These are phyloP conservation scores for Clathrospora elynae DNA, from an alignment of 2,329 filamentous ascomycete genomes.

Conservation along the genomic window DNA sequence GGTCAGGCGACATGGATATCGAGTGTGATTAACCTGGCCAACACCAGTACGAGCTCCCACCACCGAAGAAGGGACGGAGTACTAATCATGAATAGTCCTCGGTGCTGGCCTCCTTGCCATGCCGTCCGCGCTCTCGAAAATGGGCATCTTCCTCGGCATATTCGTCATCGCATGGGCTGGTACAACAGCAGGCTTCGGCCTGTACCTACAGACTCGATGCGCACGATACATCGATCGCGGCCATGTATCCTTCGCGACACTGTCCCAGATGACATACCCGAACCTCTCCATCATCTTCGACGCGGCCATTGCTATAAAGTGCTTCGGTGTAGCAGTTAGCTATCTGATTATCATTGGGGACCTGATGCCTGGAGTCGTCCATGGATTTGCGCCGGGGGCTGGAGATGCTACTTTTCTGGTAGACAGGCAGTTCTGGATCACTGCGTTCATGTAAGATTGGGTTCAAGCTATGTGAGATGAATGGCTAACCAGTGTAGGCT, in stretches of 20 bases:
- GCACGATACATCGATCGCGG: constrained; percentile 91
- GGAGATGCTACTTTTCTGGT: constrained; percentile 74
- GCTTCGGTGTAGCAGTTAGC: constrained; percentile 94
- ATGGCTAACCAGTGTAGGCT: constrained; percentile 60
- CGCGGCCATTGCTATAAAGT: constrained; percentile 94
- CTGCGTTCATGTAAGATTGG: constrained; percentile 79
- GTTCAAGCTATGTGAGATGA: no score
- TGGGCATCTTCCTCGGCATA: constrained; percentile 85
- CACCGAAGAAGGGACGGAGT: neutral
- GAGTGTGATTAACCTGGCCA: constrained; percentile 92
- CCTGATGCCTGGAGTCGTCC: constrained; percentile 91
- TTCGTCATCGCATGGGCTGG: constrained; percentile 91
- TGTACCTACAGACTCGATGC: constrained; percentile 93
- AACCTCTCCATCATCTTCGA: constrained; percentile 96
- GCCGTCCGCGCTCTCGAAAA: constrained; percentile 94
- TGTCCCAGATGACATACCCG: constrained; percentile 95
- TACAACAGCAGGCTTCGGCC: constrained; percentile 83
- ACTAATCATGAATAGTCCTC: constrained; percentile 66
- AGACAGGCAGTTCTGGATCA: constrained; percentile 96
- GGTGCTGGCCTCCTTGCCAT: constrained; percentile 93
- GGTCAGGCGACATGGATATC: constrained; percentile 87
- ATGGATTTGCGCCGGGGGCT: constrained; percentile 72
- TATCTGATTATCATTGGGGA: constrained; percentile 99
- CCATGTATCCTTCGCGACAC: constrained; percentile 88
- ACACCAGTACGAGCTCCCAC: constrained; percentile 74